A percentile compares a stretch with the other conserved stretches of the same genome.
Evolutionary conservation across 2,329 filamentous ascomycete species (phyloP).

Genomic region (Exophiala aquamarina): DNA sequence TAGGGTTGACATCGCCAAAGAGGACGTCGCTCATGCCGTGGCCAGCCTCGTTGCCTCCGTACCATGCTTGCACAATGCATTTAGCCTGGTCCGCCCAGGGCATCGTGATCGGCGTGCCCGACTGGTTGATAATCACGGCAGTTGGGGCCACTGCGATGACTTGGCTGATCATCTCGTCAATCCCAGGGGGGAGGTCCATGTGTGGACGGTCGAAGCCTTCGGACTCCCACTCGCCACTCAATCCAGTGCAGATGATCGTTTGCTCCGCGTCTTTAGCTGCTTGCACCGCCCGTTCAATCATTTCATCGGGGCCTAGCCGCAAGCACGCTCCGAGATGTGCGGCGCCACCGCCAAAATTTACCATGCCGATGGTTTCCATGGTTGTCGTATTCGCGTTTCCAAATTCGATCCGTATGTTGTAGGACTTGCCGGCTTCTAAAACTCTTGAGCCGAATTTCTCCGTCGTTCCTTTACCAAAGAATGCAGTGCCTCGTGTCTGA

Average conservation of each 20-base stretch:
- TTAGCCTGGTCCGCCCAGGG: constrained; percentile 44
- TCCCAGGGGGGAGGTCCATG: constrained; percentile 53
- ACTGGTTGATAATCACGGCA: constrained; percentile 72
- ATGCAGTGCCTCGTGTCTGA: constrained; percentile 61
- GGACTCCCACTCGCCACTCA: constrained; percentile 78
- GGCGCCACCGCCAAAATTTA: constrained; percentile 58
- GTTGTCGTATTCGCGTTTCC: constrained; percentile 58
- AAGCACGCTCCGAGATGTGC: constrained; percentile 62
- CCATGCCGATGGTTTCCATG: constrained; percentile 47
- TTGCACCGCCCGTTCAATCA: constrained; percentile 65
- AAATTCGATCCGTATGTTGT: constrained; percentile 60
- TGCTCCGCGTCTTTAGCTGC: constrained; percentile 69
- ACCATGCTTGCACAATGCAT: constrained; percentile 74
- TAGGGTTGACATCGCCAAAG: constrained; percentile 71
- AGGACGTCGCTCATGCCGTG: constrained; percentile 76
- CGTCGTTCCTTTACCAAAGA: constrained; percentile 62
- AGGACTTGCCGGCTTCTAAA: constrained; percentile 59
- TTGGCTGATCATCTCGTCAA: constrained; percentile 58
- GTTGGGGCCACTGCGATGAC: constrained; percentile 66
- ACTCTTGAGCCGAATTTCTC: constrained; percentile 61
- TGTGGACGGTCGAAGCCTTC: constrained; percentile 63
- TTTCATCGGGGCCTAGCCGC: constrained; percentile 56
- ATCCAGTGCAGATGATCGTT: constrained; percentile 72
- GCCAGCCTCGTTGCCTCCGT: constrained; percentile 78
- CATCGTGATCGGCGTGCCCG: constrained; percentile 65